phyloP scores from a whole-genome alignment of 1,139 yeast species.

The Scheffersomyces stambukii region DNA sequence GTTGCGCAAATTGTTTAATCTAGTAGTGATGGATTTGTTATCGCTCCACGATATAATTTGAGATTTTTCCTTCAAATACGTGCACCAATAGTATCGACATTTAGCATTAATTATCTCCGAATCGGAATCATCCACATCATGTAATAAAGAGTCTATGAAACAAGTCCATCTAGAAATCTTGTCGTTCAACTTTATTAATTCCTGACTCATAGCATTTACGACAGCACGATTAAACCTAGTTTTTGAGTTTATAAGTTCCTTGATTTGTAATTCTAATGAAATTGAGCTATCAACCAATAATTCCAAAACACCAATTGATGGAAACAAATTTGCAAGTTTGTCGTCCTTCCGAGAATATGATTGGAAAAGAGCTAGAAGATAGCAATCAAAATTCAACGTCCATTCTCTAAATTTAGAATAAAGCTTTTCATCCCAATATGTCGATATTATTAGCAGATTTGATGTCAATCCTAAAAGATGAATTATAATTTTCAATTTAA shows the following conservation, averaged over 20 bases:
- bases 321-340: too few species aligned
- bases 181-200: conserved; percentile 34
- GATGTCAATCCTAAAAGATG: conserved; percentile 30
- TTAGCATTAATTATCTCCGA: background rate
- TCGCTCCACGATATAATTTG: conserved; percentile 29
- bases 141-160: conserved; percentile 14
- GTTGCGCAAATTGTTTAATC: conserved; percentile 19
- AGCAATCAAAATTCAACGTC: conserved; percentile 30
- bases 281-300: conserved; percentile 49
- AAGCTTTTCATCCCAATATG: conserved; percentile 24
- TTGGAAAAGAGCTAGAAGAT: too few species aligned
- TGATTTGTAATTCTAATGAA: conserved; percentile 25
- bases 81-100: conserved; percentile 34
- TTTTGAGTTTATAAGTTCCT: conserved; percentile 19
- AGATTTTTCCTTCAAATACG: conserved; percentile 26
- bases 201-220: conserved; percentile 26
- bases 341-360: too few species aligned
- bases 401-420: conserved; percentile 25
- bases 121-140: conserved; percentile 1
- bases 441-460: conserved; percentile 18
- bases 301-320: conserved; percentile 48
- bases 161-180: conserved; percentile 38
- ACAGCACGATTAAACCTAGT: conserved; percentile 8
- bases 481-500: conserved; percentile 42
- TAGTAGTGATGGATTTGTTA: conserved; percentile 22